phyloP scores from a whole-genome alignment of 306 rosid species.

The Arachis hypogaea region DNA sequence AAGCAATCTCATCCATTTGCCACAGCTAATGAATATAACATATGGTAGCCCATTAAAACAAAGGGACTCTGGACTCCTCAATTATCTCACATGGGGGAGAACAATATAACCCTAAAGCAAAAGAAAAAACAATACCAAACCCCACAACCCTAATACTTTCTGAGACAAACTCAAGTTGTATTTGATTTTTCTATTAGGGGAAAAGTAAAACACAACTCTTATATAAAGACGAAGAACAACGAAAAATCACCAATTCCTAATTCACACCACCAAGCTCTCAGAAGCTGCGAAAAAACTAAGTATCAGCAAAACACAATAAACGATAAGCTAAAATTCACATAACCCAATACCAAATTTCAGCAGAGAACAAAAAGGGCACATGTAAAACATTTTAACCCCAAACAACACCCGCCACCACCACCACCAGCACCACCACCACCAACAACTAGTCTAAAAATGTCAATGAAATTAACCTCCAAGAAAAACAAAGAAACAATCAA shows the following conservation, averaged over 20 bases:
- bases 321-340: background rate
- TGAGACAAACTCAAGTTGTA: background rate
- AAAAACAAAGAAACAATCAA: background rate
- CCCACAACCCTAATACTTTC: background rate
- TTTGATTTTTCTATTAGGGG: background rate
- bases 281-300: background rate
- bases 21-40: conserved; percentile 7
- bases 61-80: background rate
- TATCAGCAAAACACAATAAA: background rate
- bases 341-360: background rate
- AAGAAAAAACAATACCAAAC: background rate
- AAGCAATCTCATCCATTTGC: conserved; percentile 21
- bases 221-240: background rate
- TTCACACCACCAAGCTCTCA: conserved; percentile 8
- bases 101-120: background rate
- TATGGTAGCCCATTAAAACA: background rate
- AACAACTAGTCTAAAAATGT: background rate
- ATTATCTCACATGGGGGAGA: background rate
- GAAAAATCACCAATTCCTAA: background rate
- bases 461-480: background rate
- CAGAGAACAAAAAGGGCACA: background rate
- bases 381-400: background rate
- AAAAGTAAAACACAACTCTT: background rate
- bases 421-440: background rate
- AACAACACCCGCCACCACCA: background rate